These are phyloP conservation scores for Physcomitrium patens DNA, from an alignment of 225 moss, liverwort and hornwort species.

Conservation along the genomic window DNA sequence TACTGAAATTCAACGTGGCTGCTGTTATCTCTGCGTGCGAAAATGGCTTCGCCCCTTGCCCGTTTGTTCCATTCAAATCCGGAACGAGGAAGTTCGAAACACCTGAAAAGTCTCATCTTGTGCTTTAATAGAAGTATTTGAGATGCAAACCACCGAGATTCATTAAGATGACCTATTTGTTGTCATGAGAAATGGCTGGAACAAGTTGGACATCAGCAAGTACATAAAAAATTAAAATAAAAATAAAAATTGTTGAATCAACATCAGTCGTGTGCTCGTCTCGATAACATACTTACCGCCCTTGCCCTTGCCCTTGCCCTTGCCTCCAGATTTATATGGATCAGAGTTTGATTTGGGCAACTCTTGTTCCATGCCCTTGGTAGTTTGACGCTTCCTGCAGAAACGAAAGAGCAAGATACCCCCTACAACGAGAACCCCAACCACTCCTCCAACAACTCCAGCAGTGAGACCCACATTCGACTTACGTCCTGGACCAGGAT, in stretches of 20 bases:
- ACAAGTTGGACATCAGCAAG: too few relatives aligned
- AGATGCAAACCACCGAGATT: too few relatives aligned
- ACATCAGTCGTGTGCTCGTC: too few relatives aligned
- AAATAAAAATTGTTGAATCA: too few relatives aligned
- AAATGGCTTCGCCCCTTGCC: slow-evolving; percentile 14
- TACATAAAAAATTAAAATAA: too few relatives aligned
- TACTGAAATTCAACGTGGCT: slow-evolving; percentile 44
- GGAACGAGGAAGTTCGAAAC: background rate
- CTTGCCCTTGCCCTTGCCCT: background rate
- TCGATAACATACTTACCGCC: background rate
- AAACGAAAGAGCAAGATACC: background rate
- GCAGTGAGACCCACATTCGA: background rate
- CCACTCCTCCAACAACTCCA: background rate
- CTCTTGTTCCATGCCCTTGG: background rate
- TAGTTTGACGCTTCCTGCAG: background rate
- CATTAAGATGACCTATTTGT: too few relatives aligned
- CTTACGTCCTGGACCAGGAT: background rate
- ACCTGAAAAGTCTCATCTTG: background rate
- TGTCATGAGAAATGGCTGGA: too few relatives aligned
- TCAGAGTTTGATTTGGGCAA: background rate
- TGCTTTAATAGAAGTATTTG: background rate
- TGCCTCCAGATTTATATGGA: slow-evolving; percentile 1
- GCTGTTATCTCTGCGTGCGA: slow-evolving; percentile 26
- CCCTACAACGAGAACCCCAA: background rate
- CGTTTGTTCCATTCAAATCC: background rate